Percentiles rank a stretch among this genome's conserved stretches.
Conservation (phyloP, 129 eudicot species). For the Centella asiatica region DNA sequence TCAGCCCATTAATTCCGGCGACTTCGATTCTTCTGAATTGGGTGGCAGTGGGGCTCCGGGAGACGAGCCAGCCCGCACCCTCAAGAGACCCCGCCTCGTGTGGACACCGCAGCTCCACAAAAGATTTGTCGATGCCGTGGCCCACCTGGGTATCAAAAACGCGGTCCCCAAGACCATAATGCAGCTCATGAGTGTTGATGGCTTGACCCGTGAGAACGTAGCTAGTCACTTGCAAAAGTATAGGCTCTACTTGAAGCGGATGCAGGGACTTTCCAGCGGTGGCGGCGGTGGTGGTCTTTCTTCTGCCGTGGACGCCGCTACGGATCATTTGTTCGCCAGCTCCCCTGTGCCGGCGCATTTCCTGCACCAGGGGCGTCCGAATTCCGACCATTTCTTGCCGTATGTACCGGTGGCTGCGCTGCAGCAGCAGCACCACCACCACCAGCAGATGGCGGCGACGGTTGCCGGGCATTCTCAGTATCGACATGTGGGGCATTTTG, state of each 20-base stretch:
- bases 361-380: slow-evolving; percentile 40
- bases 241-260: slow-evolving; percentile 72
- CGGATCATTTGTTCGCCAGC: slow-evolving; percentile 83
- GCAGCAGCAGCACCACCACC: slow-evolving; percentile 53
- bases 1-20: slow-evolving; percentile 36
- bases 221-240: slow-evolving; percentile 93
- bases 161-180: slow-evolving; percentile 96
- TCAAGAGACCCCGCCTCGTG: slow-evolving; percentile 87
- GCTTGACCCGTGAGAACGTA: slow-evolving; percentile 82
- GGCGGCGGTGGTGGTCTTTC: slow-evolving; percentile 22
- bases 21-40: slow-evolving; percentile 60
- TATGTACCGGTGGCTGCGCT: slow-evolving; percentile 42
- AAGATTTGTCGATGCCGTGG: slow-evolving; percentile 89
- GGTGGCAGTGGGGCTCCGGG: slow-evolving; percentile 40
- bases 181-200: slow-evolving; percentile 97
- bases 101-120: slow-evolving; percentile 98
- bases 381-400: slow-evolving; percentile 55
- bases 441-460: slow-evolving; percentile 40
- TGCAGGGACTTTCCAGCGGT: slow-evolving; percentile 67
- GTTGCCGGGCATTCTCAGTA: slow-evolving; percentile 35
- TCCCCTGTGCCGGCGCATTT: slow-evolving; percentile 93
- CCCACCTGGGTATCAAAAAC: slow-evolving; percentile 83
- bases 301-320: slow-evolving; percentile 45
- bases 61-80: slow-evolving; percentile 81
- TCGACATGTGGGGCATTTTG: slow-evolving; percentile 68